Percentiles rank a stretch among this genome's conserved stretches.
Evolutionary conservation across 2,329 filamentous ascomycete genomes (phyloP).

Genomic region (Emmonsia crescens): DNA sequence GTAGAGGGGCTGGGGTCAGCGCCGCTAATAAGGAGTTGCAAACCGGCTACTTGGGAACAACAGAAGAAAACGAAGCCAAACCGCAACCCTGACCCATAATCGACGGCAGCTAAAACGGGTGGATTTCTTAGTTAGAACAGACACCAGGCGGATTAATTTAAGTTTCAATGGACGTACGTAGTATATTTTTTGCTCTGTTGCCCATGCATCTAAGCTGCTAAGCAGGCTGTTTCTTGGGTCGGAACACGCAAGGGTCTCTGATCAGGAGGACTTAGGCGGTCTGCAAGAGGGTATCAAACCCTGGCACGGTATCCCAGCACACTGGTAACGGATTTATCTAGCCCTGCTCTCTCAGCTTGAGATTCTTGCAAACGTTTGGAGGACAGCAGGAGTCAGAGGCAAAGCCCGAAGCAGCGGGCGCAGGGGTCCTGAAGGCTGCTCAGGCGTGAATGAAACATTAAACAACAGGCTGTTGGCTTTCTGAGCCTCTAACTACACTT

Average conservation of each 20-base stretch:
- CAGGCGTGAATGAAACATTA: background rate
- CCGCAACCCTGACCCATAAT: background rate
- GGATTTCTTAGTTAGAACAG: background rate
- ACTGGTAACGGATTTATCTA: slow-evolving; percentile 3
- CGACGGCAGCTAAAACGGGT: background rate
- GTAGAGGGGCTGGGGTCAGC: background rate
- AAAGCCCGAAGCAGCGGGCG: background rate
- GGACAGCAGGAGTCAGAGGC: background rate
- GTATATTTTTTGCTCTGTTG: background rate
- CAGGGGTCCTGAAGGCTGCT: background rate
- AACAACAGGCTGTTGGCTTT: background rate
- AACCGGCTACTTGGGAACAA: background rate
- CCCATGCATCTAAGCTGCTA: background rate
- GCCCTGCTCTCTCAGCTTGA: background rate
- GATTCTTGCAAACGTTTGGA: background rate
- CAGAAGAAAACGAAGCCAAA: background rate
- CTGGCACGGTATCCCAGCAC: background rate
- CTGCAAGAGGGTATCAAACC: background rate
- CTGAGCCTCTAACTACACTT: background rate
- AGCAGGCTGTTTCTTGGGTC: background rate
- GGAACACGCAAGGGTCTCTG: background rate
- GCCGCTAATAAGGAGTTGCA: background rate
- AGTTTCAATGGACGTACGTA: background rate
- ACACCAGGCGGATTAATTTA: background rate
- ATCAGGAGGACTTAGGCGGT: background rate